These are phyloP conservation scores for Pythium phragmiticola DNA, from an alignment of 352 stramenopile species.

Conservation along the genomic window DNA sequence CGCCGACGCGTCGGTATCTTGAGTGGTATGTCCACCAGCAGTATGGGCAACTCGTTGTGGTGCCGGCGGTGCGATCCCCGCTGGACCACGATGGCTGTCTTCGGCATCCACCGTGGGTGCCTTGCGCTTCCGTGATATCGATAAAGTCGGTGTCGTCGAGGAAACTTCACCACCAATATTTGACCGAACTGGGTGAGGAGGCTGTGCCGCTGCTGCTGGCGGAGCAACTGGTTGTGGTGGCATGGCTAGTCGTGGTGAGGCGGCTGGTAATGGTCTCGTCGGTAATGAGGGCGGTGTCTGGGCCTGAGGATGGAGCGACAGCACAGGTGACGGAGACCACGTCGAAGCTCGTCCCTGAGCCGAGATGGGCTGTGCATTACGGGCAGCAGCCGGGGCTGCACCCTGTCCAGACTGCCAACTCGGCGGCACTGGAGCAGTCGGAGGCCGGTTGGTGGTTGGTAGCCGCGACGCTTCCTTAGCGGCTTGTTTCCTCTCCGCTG, in stretches of 20 bases:
- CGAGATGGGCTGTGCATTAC: background rate
- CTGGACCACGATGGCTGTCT: background rate
- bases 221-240: background rate
- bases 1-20: background rate
- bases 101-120: background rate
- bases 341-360: background rate
- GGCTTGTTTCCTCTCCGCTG: constrained; percentile 5
- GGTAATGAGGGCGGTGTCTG: background rate
- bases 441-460: background rate
- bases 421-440: background rate
- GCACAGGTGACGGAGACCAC: constrained; percentile 1
- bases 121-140: constrained; percentile 8
- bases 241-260: too few species aligned
- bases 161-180: background rate
- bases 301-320: background rate
- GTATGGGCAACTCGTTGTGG: background rate
- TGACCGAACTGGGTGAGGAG: background rate
- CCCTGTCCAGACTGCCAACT: background rate
- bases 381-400: background rate
- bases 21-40: background rate
- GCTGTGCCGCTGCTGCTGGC: background rate
- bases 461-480: background rate
- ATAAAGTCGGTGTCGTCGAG: background rate
- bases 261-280: background rate
- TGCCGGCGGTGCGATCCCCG: background rate